Evolutionary conservation across 1,284 basidiomycete species (phyloP), one percentile per base, ranked within the genome.

Genomic region (Peniophora sp.): DNA sequence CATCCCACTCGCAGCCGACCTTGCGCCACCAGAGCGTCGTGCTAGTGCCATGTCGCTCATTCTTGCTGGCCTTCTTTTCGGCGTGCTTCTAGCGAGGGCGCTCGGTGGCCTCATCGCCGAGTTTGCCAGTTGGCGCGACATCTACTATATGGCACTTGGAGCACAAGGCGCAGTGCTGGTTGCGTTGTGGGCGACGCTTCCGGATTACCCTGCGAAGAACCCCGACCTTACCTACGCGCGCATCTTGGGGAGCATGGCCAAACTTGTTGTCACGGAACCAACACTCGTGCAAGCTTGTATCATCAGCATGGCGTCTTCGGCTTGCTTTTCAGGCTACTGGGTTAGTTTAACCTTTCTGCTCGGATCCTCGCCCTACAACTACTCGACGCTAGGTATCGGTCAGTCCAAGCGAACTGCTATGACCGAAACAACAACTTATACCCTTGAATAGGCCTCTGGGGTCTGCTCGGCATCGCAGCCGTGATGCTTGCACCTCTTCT

Each of bases 271-370:
- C 39, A 77, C 72, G 19, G 77, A 79, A 56, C 78, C 77, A 12
- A 65, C 70, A 22, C 64, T 79, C 41, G 66, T 77, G 2, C 75
- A 78, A 59, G 70, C 68, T 2, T 68, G 68, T 44, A 51, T 77
- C 6, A 69, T 73, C 44, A 66, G 62, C 16, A 65, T 70, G 39
- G 65, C 69, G 9, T 68, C 67, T 2, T 70, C 67, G 54, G 69
- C 69, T 6, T 60, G 65, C 39, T 74, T 73, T 51, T 63, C 66
- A 2, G 58, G 54, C 47, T 70, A 65, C 56, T 73, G 76, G 77
- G 71, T 75, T 8, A 75, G 72, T n/a, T 61, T 78, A 23, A 79
- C 78, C 0, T 79, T 79, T 64, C 64, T 80, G 5, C 69, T 81
- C 8, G 70, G 68, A 32, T 73, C 68, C 3, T 55, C 68, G 1